Base-by-base conservation (phyloP, 2,329 filamentous ascomycete genomes). In the Alternaria sp. region DNA sequence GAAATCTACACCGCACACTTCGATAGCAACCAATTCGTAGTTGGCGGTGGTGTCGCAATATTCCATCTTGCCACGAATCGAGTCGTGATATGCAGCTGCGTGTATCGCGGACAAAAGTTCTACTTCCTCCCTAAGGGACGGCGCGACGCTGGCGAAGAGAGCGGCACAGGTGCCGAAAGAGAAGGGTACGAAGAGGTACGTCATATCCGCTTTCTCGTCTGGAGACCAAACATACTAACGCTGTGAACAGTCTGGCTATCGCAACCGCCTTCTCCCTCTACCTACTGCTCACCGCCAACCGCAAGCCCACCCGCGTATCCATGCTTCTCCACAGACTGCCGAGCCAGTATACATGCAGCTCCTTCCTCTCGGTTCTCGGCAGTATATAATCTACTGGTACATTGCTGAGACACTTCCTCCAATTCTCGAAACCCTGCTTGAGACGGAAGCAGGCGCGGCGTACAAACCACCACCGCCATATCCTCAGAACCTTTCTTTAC, bases 61-160 rank as follows among this genome's bases (percentile, higher is more conserved):
- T 85, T 85, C 71, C 83, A 85, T 63, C 65, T 85, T 25, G 80
- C 81, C 1, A 76, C 78, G 8, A 68, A 70, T 6, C 72, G 83
- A 40, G 82, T 85, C 2, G 83, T 85, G 1, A 69, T 85, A 11
- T 85, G 83, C 73, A 82, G 80, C 62, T 83, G 59, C 70, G 69
- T 14, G 74, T 81, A 54, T 57, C 59, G 65, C 4, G 73, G 68
- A 4, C 62, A 54, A 22, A 69, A 72, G 25, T 81, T 81, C 65
- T 84, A 78, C 67, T 85, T 85, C 66, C 68, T 85, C 9, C 83
- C 83, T 5, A 85, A 85, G 64, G 83, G 83, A 2, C 73, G 83
- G 5, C 70, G 80, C 27, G 82, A 85, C 68, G 81, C 79, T 0
- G 80, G 79, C 11, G 83, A 85, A 64, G 78, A 80, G n/a, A 78